Conservation (phyloP, 441 rosid species). For the Gossypium trilobum region DNA sequence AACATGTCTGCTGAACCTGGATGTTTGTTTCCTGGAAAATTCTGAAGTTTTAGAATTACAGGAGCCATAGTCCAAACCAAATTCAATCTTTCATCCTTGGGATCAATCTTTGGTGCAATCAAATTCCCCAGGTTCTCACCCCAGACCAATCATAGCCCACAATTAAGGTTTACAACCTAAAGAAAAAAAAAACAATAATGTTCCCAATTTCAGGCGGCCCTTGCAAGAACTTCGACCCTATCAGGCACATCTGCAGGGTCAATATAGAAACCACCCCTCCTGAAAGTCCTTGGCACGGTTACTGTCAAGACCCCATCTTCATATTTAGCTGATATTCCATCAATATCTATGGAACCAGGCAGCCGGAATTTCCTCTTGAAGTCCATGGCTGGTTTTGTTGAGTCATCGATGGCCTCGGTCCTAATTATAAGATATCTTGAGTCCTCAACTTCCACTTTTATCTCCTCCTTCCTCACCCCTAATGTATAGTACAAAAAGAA, state of each 20-base stretch:
- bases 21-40: slow-evolving; percentile 1
- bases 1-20: not conserved
- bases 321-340: slow-evolving; percentile 53
- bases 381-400: slow-evolving; percentile 32
- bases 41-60: not conserved
- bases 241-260: slow-evolving; percentile 46
- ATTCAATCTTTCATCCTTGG: not conserved
- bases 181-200: not conserved
- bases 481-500: not conserved
- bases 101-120: not conserved
- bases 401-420: slow-evolving; percentile 38
- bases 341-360: slow-evolving; percentile 43
- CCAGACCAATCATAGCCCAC: not conserved
- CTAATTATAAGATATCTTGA: slow-evolving; percentile 53
- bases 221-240: slow-evolving; percentile 51
- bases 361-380: slow-evolving; percentile 64
- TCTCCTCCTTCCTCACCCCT: slow-evolving; percentile 76
- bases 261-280: slow-evolving; percentile 35
- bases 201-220: slow-evolving; percentile 50
- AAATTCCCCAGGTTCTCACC: not conserved
- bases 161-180: not conserved
- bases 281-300: slow-evolving; percentile 42
- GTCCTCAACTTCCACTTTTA: slow-evolving; percentile 70
- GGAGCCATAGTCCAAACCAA: not conserved
- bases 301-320: slow-evolving; percentile 65